Conservation (phyloP, 1,139 yeast species). For the Candida pseudoviswanathii region DNA sequence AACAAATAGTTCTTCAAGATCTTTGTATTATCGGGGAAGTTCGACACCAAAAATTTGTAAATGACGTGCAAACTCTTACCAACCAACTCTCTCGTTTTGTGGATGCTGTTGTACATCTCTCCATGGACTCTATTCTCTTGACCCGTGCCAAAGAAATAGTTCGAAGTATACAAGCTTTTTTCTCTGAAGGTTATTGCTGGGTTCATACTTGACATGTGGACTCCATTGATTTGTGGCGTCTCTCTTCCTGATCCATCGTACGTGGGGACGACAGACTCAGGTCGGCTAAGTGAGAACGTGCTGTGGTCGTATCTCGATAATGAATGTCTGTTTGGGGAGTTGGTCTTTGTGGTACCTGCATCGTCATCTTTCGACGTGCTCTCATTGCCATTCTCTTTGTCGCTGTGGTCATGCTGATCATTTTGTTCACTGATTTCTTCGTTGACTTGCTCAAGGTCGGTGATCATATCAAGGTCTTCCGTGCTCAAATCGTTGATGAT, state of each 20-base stretch:
- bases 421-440: constrained; percentile 11
- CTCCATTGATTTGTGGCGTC: constrained; percentile 46
- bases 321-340: background rate
- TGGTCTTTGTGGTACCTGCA: background rate
- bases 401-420: background rate
- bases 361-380: constrained; percentile 27
- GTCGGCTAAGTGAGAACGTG: constrained; percentile 10
- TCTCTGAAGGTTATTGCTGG: constrained; percentile 61
- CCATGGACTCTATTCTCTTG: constrained; percentile 47
- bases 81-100: constrained; percentile 58
- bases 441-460: constrained; percentile 20
- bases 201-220: constrained; percentile 45
- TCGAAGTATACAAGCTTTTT: constrained; percentile 58
- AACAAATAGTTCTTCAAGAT: constrained; percentile 66
- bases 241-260: constrained; percentile 36
- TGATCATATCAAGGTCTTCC: constrained; percentile 20
- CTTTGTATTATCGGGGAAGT: constrained; percentile 69
- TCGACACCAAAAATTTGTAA: constrained; percentile 47
- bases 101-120: constrained; percentile 61
- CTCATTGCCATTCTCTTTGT: constrained; percentile 29
- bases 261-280: constrained; percentile 18
- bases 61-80: constrained; percentile 71
- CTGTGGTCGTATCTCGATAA: background rate
- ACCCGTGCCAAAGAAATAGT: constrained; percentile 59
- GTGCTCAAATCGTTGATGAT: constrained; percentile 43